Conservation (phyloP, 306 rosid species). For the Clitoria ternatea region DNA sequence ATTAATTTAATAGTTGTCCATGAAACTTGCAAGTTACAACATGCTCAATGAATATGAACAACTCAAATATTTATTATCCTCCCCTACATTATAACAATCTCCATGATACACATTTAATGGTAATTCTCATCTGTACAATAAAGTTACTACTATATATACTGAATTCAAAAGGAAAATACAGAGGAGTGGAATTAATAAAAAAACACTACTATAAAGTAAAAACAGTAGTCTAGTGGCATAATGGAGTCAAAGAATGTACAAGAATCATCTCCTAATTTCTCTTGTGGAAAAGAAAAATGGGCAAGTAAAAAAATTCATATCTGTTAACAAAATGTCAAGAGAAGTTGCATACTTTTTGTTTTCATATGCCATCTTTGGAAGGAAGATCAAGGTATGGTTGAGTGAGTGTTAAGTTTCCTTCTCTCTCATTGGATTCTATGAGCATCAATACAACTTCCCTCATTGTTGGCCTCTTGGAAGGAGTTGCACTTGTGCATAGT, state of each 20-base stretch:
- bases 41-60: constrained; percentile 14
- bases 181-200: constrained; percentile 22
- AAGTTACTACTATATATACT: constrained; percentile 28
- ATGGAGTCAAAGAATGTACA: constrained; percentile 56
- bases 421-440: constrained; percentile 62
- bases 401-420: constrained; percentile 43
- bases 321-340: constrained; percentile 34
- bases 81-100: constrained; percentile 14
- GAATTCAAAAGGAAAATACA: constrained; percentile 38
- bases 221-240: constrained; percentile 11
- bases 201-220: constrained; percentile 27
- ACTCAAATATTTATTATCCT: not conserved
- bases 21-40: not conserved
- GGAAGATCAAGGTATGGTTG: constrained; percentile 45
- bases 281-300: constrained; percentile 32
- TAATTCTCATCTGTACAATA: constrained; percentile 45
- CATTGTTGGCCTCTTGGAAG: constrained; percentile 72
- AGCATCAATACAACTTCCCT: constrained; percentile 84
- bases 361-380: constrained; percentile 39
- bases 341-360: constrained; percentile 16
- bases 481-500: constrained; percentile 67
- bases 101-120: constrained; percentile 30
- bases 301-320: constrained; percentile 27
- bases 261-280: constrained; percentile 28
- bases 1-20: not conserved